Base-by-base conservation (phyloP, 768 basidiomycete genomes). In the Russula compacta region DNA sequence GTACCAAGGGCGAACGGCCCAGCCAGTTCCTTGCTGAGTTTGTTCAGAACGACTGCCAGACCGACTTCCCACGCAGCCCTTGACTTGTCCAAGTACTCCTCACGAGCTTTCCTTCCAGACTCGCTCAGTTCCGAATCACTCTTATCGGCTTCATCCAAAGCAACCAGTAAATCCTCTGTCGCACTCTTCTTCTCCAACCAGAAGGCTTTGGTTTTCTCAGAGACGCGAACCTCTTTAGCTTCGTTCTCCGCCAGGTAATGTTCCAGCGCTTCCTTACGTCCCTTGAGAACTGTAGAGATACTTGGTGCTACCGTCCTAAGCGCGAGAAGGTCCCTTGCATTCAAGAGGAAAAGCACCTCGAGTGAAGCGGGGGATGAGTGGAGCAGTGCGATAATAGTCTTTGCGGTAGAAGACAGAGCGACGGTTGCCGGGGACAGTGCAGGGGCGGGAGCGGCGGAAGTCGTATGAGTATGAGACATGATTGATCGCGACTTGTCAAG, bases 401-500 rank as follows among this genome's bases (percentile, higher is more conserved):
- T 77, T 40, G 77, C 77, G 1, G 76, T 64, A 11, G 75, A 71
- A 55, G 76, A 72, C 68, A 85, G 82, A n/a, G 83, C 85, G 63
- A 92, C 82, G 3, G 92, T 92, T 1, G 91, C 90, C 1, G 92
- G 91, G 17, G 86, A 78, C 24, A 94, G 76, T 0, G 82, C 76
- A 0, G 90, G 89, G 0, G 91, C 88, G 0, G 92, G 91, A 1
- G 85, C 82, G 12, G 74, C 69, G 0, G 87, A 88, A 3, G 83
- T 86, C 5, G 89, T 85, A 66, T 84, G 80, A 4, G 87, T 85
- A 47, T 77, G 81, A 9, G 88, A 89, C 58, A 78, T 73, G 14
- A 81, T 72, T 1, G 84, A 89, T 49, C 92, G 83, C 14, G 91
- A 90, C 70, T 85, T 86, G 74, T 93, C 92, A 48, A 95, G 77